phyloP scores from a whole-genome alignment of 352 stramenopile species.

The Phytophthora foliorum region DNA sequence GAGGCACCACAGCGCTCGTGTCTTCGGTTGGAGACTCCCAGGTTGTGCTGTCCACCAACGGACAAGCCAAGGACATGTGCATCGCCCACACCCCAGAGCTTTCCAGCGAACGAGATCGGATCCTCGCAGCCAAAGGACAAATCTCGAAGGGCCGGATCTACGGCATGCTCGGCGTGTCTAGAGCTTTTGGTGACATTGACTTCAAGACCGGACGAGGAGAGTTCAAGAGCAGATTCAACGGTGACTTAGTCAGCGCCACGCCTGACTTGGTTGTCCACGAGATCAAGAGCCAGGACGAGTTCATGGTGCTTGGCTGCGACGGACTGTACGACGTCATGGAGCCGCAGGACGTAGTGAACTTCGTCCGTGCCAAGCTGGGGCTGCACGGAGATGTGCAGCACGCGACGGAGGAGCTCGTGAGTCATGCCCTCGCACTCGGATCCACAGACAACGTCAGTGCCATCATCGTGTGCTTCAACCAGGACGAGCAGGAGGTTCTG shows the following conservation, averaged over 20 bases:
- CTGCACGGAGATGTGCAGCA: constrained; percentile 82
- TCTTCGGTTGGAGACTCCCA: constrained; percentile 87
- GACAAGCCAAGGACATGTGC: constrained; percentile 66
- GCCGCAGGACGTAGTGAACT: constrained; percentile 85
- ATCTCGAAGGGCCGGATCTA: constrained; percentile 90
- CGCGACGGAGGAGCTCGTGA: constrained; percentile 84
- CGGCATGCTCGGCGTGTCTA: constrained; percentile 81
- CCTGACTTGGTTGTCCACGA: constrained; percentile 73
- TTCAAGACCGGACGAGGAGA: constrained; percentile 87
- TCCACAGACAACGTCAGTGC: constrained; percentile 89
- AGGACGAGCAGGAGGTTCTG: constrained; percentile 48
- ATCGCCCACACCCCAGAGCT: constrained; percentile 75
- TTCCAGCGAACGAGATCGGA: constrained; percentile 79
- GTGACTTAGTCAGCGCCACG: constrained; percentile 78
- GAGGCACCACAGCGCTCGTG: constrained; percentile 59
- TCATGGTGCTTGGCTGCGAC: constrained; percentile 86
- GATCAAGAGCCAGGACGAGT: constrained; percentile 73
- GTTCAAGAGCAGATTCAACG: constrained; percentile 87
- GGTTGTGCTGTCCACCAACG: constrained; percentile 73
- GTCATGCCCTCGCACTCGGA: constrained; percentile 80
- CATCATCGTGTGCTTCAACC: constrained; percentile 84
- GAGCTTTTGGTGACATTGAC: constrained; percentile 88
- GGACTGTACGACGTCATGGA: constrained; percentile 90
- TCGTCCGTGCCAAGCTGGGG: constrained; percentile 76
- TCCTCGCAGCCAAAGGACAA: constrained; percentile 83